Percentiles rank a stretch among this genome's conserved stretches.
These are phyloP conservation scores for Pseudogymnoascus sp. DNA, from an alignment of 2,329 filamentous ascomycete species.

Conservation along the genomic window DNA sequence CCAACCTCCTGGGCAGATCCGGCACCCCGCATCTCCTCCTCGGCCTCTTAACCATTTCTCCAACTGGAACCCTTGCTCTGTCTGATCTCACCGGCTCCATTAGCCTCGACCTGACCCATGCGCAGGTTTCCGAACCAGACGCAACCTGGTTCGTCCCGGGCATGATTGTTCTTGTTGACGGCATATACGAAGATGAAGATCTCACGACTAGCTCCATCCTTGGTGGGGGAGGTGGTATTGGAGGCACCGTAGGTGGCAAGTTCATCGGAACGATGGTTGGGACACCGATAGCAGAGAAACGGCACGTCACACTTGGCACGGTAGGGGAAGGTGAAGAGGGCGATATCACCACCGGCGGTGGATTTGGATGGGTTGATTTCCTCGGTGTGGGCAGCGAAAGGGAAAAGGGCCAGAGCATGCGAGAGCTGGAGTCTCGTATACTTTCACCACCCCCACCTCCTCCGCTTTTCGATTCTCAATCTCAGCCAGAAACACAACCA, in stretches of 20 bases:
- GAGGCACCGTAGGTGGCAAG: constrained; percentile 83
- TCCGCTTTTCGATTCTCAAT: neutral
- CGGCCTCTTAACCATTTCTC: constrained; percentile 72
- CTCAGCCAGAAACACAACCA: neutral
- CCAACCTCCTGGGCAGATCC: constrained; percentile 67
- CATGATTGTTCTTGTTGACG: constrained; percentile 92
- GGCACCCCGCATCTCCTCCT: constrained; percentile 81
- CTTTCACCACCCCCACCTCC: constrained; percentile 29
- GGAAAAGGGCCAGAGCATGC: constrained; percentile 75
- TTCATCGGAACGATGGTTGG: constrained; percentile 89
- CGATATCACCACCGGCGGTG: constrained; percentile 59
- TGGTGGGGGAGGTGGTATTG: constrained; percentile 72
- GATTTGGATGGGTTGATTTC: constrained; percentile 97
- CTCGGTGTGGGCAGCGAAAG: constrained; percentile 85
- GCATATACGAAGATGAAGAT: constrained; percentile 93
- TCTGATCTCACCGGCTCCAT: constrained; percentile 87
- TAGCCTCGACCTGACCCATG: constrained; percentile 71
- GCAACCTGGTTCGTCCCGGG: constrained; percentile 90
- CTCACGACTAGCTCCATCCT: constrained; percentile 61
- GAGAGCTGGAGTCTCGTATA: constrained; percentile 31
- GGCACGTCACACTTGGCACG: constrained; percentile 70
- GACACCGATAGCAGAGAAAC: constrained; percentile 82
- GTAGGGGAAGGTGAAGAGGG: constrained; percentile 45
- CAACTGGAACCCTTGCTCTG: constrained; percentile 74
- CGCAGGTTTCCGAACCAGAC: constrained; percentile 73